A percentile compares a stretch with the other conserved stretches of the same genome.
phyloP scores from a whole-genome alignment of 768 basidiomycete genomes.

The Tulasnella sp. region DNA sequence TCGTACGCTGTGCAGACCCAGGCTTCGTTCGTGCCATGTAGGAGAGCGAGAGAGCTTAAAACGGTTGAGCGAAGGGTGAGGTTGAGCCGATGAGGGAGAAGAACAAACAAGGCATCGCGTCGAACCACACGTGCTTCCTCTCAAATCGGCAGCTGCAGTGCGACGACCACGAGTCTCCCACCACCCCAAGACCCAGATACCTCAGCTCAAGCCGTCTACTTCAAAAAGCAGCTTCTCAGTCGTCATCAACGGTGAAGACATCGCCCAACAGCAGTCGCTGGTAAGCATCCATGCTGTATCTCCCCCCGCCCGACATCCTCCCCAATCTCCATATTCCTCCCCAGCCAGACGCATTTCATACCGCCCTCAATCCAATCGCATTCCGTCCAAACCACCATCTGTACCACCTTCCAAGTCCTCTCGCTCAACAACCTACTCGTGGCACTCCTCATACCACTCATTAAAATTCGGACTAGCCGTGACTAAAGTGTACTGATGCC shows the following conservation, averaged over 20 bases:
- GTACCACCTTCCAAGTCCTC: constrained; percentile 3
- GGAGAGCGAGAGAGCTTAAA: neutral
- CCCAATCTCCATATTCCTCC: constrained; percentile 19
- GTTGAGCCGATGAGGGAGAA: neutral
- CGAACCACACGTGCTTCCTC: neutral
- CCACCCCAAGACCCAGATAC: neutral
- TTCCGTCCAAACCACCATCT: neutral
- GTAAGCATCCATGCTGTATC: neutral
- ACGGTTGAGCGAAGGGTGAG: neutral
- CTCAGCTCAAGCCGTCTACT: neutral
- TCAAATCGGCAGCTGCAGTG: neutral
- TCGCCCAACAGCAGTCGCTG: neutral
- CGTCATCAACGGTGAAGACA: neutral
- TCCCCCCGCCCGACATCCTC: constrained; percentile 1
- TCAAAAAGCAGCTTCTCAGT: neutral
- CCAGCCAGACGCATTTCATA: constrained; percentile 33
- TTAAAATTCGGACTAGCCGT: constrained; percentile 1
- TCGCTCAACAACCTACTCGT: neutral
- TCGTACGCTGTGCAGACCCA: neutral
- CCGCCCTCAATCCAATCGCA: constrained; percentile 6
- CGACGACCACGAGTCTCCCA: neutral
- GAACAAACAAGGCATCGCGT: neutral
- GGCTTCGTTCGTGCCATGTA: neutral
- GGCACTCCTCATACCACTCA: constrained; percentile 4
- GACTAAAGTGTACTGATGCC: constrained; percentile 6